Base-by-base conservation (phyloP, 192 early-diverging fungal genomes). In the Backusella australiensis region DNA sequence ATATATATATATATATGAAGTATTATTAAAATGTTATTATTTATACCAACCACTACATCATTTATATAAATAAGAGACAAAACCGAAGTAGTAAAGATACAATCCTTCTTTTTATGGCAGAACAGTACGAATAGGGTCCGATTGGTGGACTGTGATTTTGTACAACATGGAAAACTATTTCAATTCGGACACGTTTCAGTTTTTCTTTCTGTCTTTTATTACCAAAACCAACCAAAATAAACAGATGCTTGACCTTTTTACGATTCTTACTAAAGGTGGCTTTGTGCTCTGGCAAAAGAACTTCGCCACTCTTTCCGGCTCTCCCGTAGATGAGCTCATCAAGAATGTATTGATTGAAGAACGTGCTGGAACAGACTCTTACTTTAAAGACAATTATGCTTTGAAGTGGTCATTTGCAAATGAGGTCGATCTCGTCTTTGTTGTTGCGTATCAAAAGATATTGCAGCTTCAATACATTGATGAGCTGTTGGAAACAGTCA, bases 381-480 rank as follows among this genome's bases (percentile, higher is more conserved):
- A 87, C 77, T 83, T 78, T 74, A 92, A 93, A 79, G 94, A 93
- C 36, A 81, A 87, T 14, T 94, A 92, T 81, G 84, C 87, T 29
- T 59, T 96, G 52, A 91, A 94, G 74, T 96, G 94, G 93, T 82
- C 88, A 36, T 91, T 94, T 80, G 91, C 90, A 56, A 96, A 96
- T 67, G 93, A 96, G 72, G 81, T 91, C 19, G 91, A 93, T 46
- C 85, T 96, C 36, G 87, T 96, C 46, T 96, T 96, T 83, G 88
- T 96, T 35, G 90, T 91, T 29, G 95, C 93, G 6, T 96, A 96
- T 77, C 93, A 94, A 73, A 96, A 95, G 83, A 91, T 94, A 1
- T 89, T 96, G 7, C 92, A 93, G 74, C 88, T 98, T 9, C 83
- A 92, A 1, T 96, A 96, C 75, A 87, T 96, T 59, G 93, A 95